Evolutionary conservation across 139 green algal genomes (phyloP).

Genomic region (Zygnema circumcarinatum): DNA sequence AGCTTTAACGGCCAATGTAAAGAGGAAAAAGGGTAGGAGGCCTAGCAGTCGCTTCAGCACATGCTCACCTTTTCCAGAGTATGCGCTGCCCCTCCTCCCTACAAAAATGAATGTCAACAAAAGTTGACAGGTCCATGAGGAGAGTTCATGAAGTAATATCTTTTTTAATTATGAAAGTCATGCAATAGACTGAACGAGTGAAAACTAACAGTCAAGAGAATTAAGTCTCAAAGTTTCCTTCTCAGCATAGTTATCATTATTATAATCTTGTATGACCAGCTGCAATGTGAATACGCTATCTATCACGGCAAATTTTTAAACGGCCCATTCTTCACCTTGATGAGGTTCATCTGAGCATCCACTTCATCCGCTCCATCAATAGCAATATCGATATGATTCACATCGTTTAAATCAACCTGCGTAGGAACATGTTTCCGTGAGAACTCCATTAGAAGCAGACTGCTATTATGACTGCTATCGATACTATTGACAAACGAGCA

Average conservation of each 20-base stretch:
- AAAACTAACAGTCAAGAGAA: too few relatives aligned
- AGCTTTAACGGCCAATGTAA: too few relatives aligned
- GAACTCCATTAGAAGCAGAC: background rate
- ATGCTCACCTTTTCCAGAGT: conserved; percentile 49
- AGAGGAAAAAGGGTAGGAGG: background rate
- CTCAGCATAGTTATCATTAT: too few relatives aligned
- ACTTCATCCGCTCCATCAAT: conserved; percentile 49
- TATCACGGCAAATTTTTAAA: too few relatives aligned
- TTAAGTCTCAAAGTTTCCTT: too few relatives aligned
- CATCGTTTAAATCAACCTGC: conserved; percentile 46
- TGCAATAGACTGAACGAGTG: too few relatives aligned
- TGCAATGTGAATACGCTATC: too few relatives aligned
- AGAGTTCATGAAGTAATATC: too few relatives aligned
- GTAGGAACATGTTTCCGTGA: background rate
- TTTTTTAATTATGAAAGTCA: too few relatives aligned
- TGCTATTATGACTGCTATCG: background rate
- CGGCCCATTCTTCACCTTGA: conserved; percentile 27
- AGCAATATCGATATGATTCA: conserved; percentile 45
- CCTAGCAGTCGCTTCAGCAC: too few relatives aligned
- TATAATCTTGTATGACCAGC: too few relatives aligned
- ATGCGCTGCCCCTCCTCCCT: conserved; percentile 50
- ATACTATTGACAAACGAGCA: too few relatives aligned
- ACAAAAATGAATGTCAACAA: conserved; percentile 11
- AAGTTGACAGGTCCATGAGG: background rate
- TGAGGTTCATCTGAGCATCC: conserved; percentile 50